phyloP scores from a whole-genome alignment of 495 filamentous ascomycete genomes.

The Haplographium delicatum region DNA sequence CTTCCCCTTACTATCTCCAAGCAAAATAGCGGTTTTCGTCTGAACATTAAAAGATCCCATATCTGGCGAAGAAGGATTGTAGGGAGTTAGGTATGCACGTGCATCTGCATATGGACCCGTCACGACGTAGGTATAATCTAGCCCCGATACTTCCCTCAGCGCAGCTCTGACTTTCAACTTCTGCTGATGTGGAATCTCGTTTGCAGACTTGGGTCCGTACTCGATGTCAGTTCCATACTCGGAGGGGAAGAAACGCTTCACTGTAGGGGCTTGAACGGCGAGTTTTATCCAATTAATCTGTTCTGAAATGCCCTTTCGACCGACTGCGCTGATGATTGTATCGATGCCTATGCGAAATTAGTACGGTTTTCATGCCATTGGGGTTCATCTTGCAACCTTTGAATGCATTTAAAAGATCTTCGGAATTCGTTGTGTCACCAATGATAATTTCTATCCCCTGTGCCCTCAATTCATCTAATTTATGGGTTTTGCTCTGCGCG shows the following conservation, averaged over 20 bases:
- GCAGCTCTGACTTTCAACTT: constrained; percentile 56
- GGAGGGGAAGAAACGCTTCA: constrained; percentile 65
- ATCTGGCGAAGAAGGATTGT: constrained; percentile 23
- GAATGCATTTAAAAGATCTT: constrained; percentile 37
- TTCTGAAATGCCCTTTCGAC: constrained; percentile 50
- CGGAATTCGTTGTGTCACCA: constrained; percentile 49
- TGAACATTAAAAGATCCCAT: constrained; percentile 52
- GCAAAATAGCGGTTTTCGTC: constrained; percentile 50
- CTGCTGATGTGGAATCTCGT: constrained; percentile 64
- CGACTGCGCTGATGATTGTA: constrained; percentile 63
- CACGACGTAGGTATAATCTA: constrained; percentile 58
- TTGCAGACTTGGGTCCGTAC: constrained; percentile 41
- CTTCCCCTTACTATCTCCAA: constrained; percentile 49
- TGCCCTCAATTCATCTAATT: constrained; percentile 41
- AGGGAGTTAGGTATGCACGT: neutral
- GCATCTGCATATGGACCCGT: constrained; percentile 64
- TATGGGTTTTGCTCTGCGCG: constrained; percentile 40
- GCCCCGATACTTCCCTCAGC: neutral
- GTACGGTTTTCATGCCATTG: neutral
- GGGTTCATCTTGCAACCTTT: constrained; percentile 5
- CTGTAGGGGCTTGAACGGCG: constrained; percentile 32
- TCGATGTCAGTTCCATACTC: constrained; percentile 75
- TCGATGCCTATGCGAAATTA: constrained; percentile 39
- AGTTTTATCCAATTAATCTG: constrained; percentile 58
- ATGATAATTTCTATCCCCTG: constrained; percentile 52